Evolutionary conservation across 352 stramenopile species (phyloP).

Genomic region (Elongisporangium senticosum): DNA sequence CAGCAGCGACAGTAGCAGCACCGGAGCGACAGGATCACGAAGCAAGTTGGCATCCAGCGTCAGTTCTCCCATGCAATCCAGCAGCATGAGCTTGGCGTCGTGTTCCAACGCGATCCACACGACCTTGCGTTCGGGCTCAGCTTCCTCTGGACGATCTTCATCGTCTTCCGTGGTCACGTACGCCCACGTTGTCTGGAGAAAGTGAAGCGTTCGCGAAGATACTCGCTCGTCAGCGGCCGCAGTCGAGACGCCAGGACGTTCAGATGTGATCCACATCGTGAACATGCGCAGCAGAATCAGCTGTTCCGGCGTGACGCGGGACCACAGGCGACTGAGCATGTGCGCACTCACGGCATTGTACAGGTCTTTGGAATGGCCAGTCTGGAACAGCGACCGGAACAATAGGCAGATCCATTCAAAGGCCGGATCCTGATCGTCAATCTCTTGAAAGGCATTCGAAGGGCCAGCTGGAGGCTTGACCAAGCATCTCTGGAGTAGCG

Average conservation of each 20-base stretch:
- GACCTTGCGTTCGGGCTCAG: slow-evolving; percentile 47
- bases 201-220: slow-evolving; percentile 34
- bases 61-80: slow-evolving; percentile 64
- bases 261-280: slow-evolving; percentile 48
- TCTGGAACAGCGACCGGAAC: slow-evolving; percentile 55
- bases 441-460: not conserved
- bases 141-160: slow-evolving; percentile 56
- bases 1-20: slow-evolving; percentile 39
- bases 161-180: slow-evolving; percentile 36
- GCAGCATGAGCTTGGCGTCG: slow-evolving; percentile 65
- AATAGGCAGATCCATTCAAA: slow-evolving; percentile 78
- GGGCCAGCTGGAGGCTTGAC: slow-evolving; percentile 16
- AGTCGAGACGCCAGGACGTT: slow-evolving; percentile 3
- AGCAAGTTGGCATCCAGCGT: slow-evolving; percentile 19
- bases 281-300: slow-evolving; percentile 78
- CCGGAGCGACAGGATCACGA: not conserved
- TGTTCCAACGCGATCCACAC: slow-evolving; percentile 77
- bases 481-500: slow-evolving; percentile 71
- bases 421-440: slow-evolving; percentile 50
- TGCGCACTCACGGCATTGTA: slow-evolving; percentile 72
- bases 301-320: slow-evolving; percentile 73
- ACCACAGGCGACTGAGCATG: slow-evolving; percentile 77
- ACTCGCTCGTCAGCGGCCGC: slow-evolving; percentile 2
- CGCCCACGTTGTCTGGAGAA: slow-evolving; percentile 46
- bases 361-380: slow-evolving; percentile 38